phyloP scores from a whole-genome alignment of 2,329 filamentous ascomycete species.

The Cryphonectria nitschkei region DNA sequence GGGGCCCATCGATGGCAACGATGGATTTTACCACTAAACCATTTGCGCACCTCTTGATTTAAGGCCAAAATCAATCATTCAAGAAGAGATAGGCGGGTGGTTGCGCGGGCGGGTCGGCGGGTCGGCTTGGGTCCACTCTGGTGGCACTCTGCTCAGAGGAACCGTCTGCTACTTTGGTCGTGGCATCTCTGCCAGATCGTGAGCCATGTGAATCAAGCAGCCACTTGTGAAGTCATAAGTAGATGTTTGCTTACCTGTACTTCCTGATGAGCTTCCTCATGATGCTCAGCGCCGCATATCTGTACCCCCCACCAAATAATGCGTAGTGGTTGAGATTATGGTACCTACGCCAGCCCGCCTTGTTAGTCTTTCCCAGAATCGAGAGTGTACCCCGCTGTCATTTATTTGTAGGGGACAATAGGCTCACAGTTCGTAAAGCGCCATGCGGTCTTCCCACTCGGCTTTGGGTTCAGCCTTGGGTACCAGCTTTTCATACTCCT shows the following conservation, averaged over 20 bases:
- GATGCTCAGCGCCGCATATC: constrained; percentile 74
- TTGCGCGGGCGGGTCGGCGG: too few relatives aligned
- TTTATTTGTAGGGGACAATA: not conserved
- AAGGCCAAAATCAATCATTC: not conserved
- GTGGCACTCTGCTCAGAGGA: not conserved
- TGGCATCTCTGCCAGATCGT: not conserved
- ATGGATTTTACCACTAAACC: constrained; percentile 22
- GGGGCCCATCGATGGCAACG: constrained; percentile 18
- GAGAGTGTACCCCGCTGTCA: not conserved
- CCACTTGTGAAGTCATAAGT: too few relatives aligned
- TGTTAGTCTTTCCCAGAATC: constrained; percentile 28
- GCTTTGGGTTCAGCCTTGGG: constrained; percentile 78
- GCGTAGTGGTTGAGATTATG: constrained; percentile 90
- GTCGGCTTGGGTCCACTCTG: not conserved
- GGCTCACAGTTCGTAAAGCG: constrained; percentile 80
- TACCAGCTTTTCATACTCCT: constrained; percentile 75
- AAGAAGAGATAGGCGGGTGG: not conserved
- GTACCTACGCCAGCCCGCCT: constrained; percentile 58
- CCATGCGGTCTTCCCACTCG: constrained; percentile 84
- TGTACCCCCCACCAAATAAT: constrained; percentile 82
- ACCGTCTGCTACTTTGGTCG: not conserved
- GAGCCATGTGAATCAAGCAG: not conserved
- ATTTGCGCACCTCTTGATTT: constrained; percentile 1
- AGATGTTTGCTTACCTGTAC: constrained; percentile 56
- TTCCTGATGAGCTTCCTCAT: constrained; percentile 76